Conservation (phyloP, 352 stramenopile species). For the Pythium utonaiense region DNA sequence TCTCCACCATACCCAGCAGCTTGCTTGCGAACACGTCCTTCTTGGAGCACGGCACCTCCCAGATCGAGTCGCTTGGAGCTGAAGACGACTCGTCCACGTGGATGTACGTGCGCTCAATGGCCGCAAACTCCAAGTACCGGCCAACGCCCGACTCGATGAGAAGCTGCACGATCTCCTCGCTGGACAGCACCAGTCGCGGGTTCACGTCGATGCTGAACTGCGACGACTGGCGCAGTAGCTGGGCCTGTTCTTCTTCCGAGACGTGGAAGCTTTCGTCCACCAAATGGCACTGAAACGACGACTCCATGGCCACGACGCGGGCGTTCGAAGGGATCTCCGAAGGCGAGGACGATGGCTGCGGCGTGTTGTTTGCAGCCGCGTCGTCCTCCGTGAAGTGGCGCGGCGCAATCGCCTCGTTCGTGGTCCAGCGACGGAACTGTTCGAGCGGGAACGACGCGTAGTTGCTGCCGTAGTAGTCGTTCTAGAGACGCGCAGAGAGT, state of each 20-base stretch:
- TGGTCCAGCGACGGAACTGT: constrained; percentile 56
- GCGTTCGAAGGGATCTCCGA: neutral
- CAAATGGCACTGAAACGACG: constrained; percentile 43
- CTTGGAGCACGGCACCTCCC: constrained; percentile 87
- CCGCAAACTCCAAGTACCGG: constrained; percentile 87
- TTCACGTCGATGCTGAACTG: constrained; percentile 77
- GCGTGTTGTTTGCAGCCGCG: neutral
- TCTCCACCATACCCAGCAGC: constrained; percentile 81
- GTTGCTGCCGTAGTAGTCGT: constrained; percentile 83
- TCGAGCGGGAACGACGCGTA: constrained; percentile 65
- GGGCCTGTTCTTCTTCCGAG: constrained; percentile 30
- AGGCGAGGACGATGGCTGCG: neutral
- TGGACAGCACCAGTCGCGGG: constrained; percentile 76
- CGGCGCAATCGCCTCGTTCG: constrained; percentile 39
- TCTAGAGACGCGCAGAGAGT: constrained; percentile 28
- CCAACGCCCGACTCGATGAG: constrained; percentile 84
- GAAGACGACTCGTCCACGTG: constrained; percentile 31
- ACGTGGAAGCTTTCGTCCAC: constrained; percentile 36
- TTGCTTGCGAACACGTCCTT: constrained; percentile 88
- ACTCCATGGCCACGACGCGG: constrained; percentile 36
- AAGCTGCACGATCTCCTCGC: constrained; percentile 73
- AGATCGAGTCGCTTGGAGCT: constrained; percentile 41
- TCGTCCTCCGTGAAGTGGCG: constrained; percentile 33
- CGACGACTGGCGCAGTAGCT: constrained; percentile 44
- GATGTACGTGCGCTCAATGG: constrained; percentile 82